Evolutionary conservation across 2,329 filamentous ascomycete species (phyloP), one percentile per base, ranked within the genome.

Genomic region (Tolypocladium album): DNA sequence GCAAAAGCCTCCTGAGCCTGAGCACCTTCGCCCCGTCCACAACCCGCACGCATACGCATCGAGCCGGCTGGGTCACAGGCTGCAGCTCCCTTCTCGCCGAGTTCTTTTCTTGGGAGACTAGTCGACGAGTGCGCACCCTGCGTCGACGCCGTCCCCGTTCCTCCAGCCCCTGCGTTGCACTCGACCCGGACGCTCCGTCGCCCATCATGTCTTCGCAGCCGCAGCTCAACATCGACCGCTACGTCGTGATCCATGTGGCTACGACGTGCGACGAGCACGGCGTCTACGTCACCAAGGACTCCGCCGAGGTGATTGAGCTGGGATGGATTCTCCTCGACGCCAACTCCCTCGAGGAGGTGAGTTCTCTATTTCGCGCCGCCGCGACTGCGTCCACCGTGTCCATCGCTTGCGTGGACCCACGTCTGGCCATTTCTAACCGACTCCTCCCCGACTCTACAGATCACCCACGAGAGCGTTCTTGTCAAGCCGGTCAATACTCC

Each of bases 261-360:
- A 99, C 94, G 42, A 99, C 94, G 67, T 99, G 94, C 78, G 94
- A 99, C 76, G 94, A 99, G 76, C 94, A 99, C 78, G 94, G 94
- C 64, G 94, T 99, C 66, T 99, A 99, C 76, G 94, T 99, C 61
- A 99, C 94, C 62, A 97, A 97, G 78, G 94, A 99, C 78, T 97
- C 94, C 61, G 94, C 94, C 64, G 94, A 99, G 80, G 94, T 99
- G 67, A 99, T 99, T 76, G 94, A 99, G 83, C 84, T 99, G 72
- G 94, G 93, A 65, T 99, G 94, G 94, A 96, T 97, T 72, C 79
- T 99, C 70, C 82, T 97, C 64, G 92, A 97, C 74, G 88, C 91
- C 66, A 94, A 93, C 79, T 88, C 85, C 64, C 89, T 92, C 69
- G 92, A 97, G 69, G 92, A 97, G 88, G 92, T 96, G 81, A 77